A percentile compares a stretch with the other conserved stretches of the same genome.
phyloP scores from a whole-genome alignment of 257 asterid species.

The Solanum lycopersicoides region DNA sequence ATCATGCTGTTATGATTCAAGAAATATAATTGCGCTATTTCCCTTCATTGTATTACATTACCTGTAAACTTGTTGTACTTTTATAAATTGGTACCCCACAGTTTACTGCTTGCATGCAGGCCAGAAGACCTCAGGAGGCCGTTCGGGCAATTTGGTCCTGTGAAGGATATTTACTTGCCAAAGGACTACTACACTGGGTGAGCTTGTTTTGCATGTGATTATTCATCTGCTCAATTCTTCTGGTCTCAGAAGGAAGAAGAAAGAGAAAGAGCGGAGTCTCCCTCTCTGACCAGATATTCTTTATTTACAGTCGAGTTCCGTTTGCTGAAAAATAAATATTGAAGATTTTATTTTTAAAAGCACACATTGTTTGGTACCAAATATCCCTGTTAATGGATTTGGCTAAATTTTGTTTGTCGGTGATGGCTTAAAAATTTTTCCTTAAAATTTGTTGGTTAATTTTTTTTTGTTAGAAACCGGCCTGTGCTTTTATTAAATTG shows the following conservation, averaged over 20 bases:
- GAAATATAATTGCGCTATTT: background rate
- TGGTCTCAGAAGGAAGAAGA: background rate
- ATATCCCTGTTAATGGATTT: background rate
- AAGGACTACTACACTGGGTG: conserved; percentile 36
- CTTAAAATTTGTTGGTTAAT: background rate
- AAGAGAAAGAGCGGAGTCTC: background rate
- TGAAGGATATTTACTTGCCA: conserved; percentile 17
- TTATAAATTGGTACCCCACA: background rate
- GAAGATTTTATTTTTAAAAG: background rate
- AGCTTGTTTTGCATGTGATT: conserved; percentile 21
- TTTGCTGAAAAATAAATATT: background rate
- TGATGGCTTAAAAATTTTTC: background rate
- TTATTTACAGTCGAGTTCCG: background rate
- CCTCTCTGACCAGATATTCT: background rate
- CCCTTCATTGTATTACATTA: background rate
- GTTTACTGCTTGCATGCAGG: background rate
- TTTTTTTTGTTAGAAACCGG: conserved; percentile 9
- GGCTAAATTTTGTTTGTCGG: background rate
- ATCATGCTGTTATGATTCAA: background rate
- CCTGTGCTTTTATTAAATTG: conserved; percentile 15
- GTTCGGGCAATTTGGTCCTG: conserved; percentile 13
- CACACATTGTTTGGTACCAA: background rate
- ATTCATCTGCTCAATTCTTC: background rate
- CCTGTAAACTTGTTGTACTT: background rate
- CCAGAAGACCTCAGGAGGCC: conserved; percentile 17